phyloP scores from a whole-genome alignment of 78 protist genomes.

The Dictyostelium capitatum region DNA sequence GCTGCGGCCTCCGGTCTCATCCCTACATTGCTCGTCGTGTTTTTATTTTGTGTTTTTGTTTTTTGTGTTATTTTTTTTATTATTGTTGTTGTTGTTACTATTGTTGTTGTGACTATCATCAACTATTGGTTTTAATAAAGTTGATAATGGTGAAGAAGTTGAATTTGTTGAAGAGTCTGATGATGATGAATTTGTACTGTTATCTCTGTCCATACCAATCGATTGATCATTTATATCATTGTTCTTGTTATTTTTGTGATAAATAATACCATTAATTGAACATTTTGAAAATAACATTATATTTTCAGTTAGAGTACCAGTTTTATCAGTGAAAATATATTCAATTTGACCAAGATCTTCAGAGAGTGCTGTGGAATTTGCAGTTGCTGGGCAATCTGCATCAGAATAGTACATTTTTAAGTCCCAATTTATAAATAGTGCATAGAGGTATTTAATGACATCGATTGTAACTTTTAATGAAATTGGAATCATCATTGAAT shows the following conservation, averaged over 20 bases:
- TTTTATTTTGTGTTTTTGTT: neutral
- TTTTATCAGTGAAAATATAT: conserved; percentile 92
- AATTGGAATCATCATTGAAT: conserved; percentile 93
- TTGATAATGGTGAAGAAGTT: conserved; percentile 8
- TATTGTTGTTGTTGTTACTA: neutral
- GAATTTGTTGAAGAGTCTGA: neutral
- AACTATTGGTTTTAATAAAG: neutral
- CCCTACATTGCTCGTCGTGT: no score
- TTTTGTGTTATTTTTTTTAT: neutral
- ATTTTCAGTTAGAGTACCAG: conserved; percentile 91
- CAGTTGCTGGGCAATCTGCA: conserved; percentile 69
- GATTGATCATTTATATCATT: neutral
- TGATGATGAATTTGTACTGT: neutral
- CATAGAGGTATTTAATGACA: conserved; percentile 82
- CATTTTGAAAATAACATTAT: conserved; percentile 81
- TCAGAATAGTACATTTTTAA: conserved; percentile 76
- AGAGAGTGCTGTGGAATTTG: conserved; percentile 85
- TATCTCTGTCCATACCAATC: neutral
- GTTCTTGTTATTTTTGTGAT: conserved; percentile 6
- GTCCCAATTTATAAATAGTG: conserved; percentile 89
- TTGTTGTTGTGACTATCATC: neutral
- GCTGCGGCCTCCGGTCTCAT: no score
- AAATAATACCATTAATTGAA: conserved; percentile 62
- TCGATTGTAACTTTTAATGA: conserved; percentile 92
- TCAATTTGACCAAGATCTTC: conserved; percentile 96